phyloP scores from a whole-genome alignment of 192 early-diverging fungal species.

The Pecoramyces ruminantium region DNA sequence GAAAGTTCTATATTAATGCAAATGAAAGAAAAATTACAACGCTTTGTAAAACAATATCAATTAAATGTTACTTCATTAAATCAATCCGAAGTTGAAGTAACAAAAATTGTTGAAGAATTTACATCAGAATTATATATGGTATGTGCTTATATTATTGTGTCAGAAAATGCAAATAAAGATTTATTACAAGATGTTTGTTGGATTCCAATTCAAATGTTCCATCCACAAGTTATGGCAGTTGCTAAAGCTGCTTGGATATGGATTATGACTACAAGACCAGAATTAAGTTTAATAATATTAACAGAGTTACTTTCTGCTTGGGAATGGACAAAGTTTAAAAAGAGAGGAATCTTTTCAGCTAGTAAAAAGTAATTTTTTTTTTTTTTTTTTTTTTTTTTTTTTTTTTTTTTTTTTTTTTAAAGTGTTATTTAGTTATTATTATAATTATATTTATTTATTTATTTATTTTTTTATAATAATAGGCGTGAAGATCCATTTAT shows the following conservation, averaged over 20 bases:
- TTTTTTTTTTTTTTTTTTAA: slow-evolving; percentile 17
- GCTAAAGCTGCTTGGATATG: slow-evolving; percentile 79
- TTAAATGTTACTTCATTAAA: neutral
- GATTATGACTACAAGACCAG: slow-evolving; percentile 61
- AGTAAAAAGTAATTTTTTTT: slow-evolving; percentile 5
- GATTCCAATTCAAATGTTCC: slow-evolving; percentile 70
- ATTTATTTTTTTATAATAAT: neutral
- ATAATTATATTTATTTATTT: too few relatives aligned
- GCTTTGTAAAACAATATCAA: slow-evolving; percentile 20
- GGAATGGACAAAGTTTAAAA: slow-evolving; percentile 58
- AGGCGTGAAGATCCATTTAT: slow-evolving; percentile 65
- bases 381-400: slow-evolving; percentile 22
- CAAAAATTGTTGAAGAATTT: slow-evolving; percentile 9
- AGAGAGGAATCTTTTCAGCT: slow-evolving; percentile 53
- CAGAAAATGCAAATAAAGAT: slow-evolving; percentile 35
- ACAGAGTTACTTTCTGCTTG: slow-evolving; percentile 67
- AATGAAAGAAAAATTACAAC: slow-evolving; percentile 27
- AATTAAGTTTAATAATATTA: slow-evolving; percentile 59
- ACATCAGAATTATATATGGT: slow-evolving; percentile 2
- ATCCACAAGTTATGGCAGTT: slow-evolving; percentile 58
- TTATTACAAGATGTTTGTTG: slow-evolving; percentile 66
- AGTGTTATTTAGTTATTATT: too few relatives aligned
- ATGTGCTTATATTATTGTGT: neutral
- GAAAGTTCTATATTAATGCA: slow-evolving; percentile 9
- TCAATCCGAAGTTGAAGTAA: slow-evolving; percentile 14